These are phyloP conservation scores for Trypanosoma mega DNA, from an alignment of 208 protist genomes.

Conservation along the genomic window DNA sequence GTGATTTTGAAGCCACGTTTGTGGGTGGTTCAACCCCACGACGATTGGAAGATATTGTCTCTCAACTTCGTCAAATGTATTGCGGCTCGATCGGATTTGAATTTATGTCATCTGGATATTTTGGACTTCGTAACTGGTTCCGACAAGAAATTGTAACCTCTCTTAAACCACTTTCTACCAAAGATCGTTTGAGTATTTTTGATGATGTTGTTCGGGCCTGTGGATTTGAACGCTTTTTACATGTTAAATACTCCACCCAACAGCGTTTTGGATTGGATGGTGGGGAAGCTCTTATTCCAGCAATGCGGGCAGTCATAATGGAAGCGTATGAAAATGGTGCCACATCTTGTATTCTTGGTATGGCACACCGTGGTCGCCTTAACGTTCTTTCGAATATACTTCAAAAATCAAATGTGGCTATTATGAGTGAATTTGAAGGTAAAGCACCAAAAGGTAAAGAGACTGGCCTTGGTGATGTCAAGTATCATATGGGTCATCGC, in stretches of 20 bases:
- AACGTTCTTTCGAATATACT: slow-evolving; percentile 97
- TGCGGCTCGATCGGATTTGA: slow-evolving; percentile 93
- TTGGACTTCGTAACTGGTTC: slow-evolving; percentile 95
- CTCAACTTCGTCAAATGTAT: slow-evolving; percentile 82
- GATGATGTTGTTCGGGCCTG: slow-evolving; percentile 88
- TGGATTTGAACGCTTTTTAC: slow-evolving; percentile 93
- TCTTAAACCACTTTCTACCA: slow-evolving; percentile 38
- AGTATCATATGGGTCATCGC: slow-evolving; percentile 96
- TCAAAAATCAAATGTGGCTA: slow-evolving; percentile 89
- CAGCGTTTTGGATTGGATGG: slow-evolving; percentile 98
- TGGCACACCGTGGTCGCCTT: slow-evolving; percentile 97
- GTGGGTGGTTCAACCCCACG: slow-evolving; percentile 66
- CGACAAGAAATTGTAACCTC: slow-evolving; percentile 86
- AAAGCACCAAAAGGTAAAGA: slow-evolving; percentile 40
- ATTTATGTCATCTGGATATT: slow-evolving; percentile 96
- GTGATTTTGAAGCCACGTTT: slow-evolving; percentile 72
- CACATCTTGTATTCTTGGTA: slow-evolving; percentile 94
- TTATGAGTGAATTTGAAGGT: slow-evolving; percentile 92
- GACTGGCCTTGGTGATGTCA: slow-evolving; percentile 92
- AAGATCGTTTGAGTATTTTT: slow-evolving; percentile 72
- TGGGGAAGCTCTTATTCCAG: slow-evolving; percentile 95
- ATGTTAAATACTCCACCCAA: slow-evolving; percentile 91
- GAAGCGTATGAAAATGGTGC: slow-evolving; percentile 81
- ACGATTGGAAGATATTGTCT: slow-evolving; percentile 78
- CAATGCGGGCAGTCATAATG: slow-evolving; percentile 93